Base-by-base conservation (phyloP, 1,284 basidiomycete species). In the Leccinum solheimii region DNA sequence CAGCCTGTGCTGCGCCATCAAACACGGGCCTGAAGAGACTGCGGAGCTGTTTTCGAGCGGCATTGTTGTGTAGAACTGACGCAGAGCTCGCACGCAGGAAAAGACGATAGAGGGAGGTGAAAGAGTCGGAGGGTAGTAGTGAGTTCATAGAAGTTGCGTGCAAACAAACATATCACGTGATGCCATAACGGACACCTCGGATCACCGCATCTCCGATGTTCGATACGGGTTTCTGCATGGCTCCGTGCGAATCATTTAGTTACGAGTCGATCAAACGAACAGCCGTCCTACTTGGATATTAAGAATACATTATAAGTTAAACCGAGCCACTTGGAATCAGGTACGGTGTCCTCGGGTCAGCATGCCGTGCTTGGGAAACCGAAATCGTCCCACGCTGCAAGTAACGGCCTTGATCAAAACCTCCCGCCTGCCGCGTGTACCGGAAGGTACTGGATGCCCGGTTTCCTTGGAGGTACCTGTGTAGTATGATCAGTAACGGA, bases 41-140 rank as follows among this genome's bases (percentile, higher is more conserved):
- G 48, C 83, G 78, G 7, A 88, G 70, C 57, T 80, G 76, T 34
- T 72, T 69, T 16, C 77, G 80, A 3, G 82, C 79, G 14, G 68
- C 61, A 21, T 68, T 72, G 32, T 88, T 78, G 64, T 87, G 81
- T 4, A 89, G 77, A n/a, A 89, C 86, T 9, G 86, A 78, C 4
- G 84, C 83, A n/a, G 85, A 84, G 34, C 77, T 78, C 13, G 83
- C 78, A 19, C 88, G 81, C 45, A 90, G 75, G 61, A 86, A 81
- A 3, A 91, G 76, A 11, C 88, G 80, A 65, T 91, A 91, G 1
- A 87, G 67, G 62, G 86, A 86, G 6, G 76, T 83, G 65, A 90
- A 84, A 6, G 77, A 74, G 3, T 30, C 30, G 10, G 81, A 61
- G 5, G 86, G 84, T 19, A 87, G 76, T 27, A 88, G 76, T 27